Percentiles rank a stretch among this genome's conserved stretches.
phyloP scores from a whole-genome alignment of 2,329 filamentous ascomycete genomes.

The Ophiosphaerella narmari region DNA sequence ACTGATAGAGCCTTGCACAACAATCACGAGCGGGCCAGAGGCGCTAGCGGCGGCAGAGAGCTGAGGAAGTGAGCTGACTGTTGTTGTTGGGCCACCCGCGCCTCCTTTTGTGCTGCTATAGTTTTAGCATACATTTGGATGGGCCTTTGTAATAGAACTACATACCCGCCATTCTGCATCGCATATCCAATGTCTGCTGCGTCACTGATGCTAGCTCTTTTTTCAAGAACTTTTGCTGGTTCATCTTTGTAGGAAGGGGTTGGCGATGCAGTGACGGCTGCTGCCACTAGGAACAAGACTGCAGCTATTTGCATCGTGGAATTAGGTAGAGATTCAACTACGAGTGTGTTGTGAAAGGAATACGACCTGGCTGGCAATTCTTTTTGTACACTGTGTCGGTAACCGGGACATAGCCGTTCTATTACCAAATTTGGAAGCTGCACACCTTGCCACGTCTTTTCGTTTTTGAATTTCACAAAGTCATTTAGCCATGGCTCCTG shows the following conservation, averaged over 20 bases:
- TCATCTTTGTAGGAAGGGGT: conserved; percentile 13
- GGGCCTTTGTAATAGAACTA: no score
- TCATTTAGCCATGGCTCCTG: conserved; percentile 11
- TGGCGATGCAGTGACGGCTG: conserved; percentile 15
- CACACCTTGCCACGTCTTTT: background rate
- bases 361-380: background rate
- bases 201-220: conserved; percentile 20
- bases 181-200: conserved; percentile 47
- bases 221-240: conserved; percentile 10
- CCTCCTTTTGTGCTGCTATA: conserved; percentile 56
- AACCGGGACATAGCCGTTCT: conserved; percentile 2
- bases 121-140: background rate
- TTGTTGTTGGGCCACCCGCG: conserved; percentile 56
- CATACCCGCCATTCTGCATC: conserved; percentile 50
- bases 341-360: background rate
- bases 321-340: background rate
- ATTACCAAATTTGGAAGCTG: background rate
- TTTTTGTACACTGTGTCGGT: conserved; percentile 11
- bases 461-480: background rate
- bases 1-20: conserved; percentile 29
- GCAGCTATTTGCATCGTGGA: conserved; percentile 16
- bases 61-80: conserved; percentile 57
- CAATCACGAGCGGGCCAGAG: conserved; percentile 25
- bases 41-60: conserved; percentile 54
- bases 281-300: conserved; percentile 11